These are phyloP conservation scores for Xylaria sp. DNA, from an alignment of 2,329 filamentous ascomycete species.

Conservation along the genomic window DNA sequence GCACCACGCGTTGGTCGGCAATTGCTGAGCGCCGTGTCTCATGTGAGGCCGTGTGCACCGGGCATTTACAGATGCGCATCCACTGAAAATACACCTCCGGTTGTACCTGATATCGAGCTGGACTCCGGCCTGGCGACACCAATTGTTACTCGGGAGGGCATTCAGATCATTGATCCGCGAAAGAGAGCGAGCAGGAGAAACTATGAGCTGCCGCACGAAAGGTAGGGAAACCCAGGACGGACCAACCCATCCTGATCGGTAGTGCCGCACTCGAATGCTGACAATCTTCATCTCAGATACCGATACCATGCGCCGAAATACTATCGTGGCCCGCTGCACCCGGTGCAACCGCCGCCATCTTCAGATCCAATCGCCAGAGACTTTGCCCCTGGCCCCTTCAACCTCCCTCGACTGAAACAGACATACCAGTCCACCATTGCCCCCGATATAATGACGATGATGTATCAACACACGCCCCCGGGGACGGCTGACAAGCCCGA, in stretches of 20 bases:
- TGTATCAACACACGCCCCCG: slow-evolving; percentile 86
- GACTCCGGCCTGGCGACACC: slow-evolving; percentile 61
- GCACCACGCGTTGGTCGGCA: slow-evolving; percentile 46
- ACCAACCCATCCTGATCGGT: not conserved
- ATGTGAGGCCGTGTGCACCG: slow-evolving; percentile 40
- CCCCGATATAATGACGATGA: slow-evolving; percentile 86
- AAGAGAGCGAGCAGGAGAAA: slow-evolving; percentile 50
- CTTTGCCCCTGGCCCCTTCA: slow-evolving; percentile 92
- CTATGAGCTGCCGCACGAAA: slow-evolving; percentile 42
- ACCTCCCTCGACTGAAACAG: slow-evolving; percentile 85
- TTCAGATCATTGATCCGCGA: slow-evolving; percentile 62
- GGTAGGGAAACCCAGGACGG: slow-evolving; percentile 37
- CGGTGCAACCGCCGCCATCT: slow-evolving; percentile 86
- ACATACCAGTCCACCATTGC: slow-evolving; percentile 90
- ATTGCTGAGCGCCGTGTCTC: slow-evolving; percentile 42
- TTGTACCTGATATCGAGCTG: slow-evolving; percentile 61
- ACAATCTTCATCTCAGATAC: slow-evolving; percentile 69
- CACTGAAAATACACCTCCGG: slow-evolving; percentile 55
- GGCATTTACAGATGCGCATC: slow-evolving; percentile 58
- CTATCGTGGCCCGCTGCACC: slow-evolving; percentile 92
- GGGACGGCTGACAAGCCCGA: slow-evolving; percentile 69
- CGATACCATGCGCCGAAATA: slow-evolving; percentile 95
- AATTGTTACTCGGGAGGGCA: slow-evolving; percentile 50
- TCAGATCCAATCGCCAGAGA: slow-evolving; percentile 89
- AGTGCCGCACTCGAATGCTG: slow-evolving; percentile 8